Evolutionary conservation across 768 basidiomycete genomes (phyloP).

Genomic region (Russula virescens): DNA sequence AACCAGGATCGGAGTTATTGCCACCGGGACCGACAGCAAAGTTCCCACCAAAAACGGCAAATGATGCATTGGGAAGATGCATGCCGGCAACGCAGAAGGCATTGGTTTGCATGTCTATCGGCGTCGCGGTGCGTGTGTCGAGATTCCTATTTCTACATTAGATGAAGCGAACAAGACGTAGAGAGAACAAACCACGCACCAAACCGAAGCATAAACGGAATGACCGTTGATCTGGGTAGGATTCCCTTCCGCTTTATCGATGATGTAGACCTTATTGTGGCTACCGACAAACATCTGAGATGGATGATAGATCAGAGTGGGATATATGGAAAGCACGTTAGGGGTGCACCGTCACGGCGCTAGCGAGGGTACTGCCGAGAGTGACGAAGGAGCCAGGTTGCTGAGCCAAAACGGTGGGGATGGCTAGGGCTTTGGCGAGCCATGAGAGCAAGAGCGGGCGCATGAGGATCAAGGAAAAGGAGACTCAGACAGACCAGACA

Average conservation of each 20-base stretch:
- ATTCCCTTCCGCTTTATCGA: slow-evolving; percentile 8
- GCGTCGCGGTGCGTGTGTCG: background rate
- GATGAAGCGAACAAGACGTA: background rate
- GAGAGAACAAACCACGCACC: background rate
- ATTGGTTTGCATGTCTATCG: background rate
- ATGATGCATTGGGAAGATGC: slow-evolving; percentile 6
- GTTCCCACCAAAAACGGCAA: slow-evolving; percentile 6
- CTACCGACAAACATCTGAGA: slow-evolving; percentile 12
- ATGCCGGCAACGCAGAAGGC: slow-evolving; percentile 12
- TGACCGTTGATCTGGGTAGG: background rate
- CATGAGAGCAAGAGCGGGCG: background rate
- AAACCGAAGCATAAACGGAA: background rate
- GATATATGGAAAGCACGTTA: too few species aligned
- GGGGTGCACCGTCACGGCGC: slow-evolving; percentile 7
- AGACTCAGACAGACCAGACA: background rate
- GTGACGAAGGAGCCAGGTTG: background rate
- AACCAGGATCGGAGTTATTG: background rate
- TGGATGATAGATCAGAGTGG: background rate
- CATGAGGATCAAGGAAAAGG: too few species aligned
- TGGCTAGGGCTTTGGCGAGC: background rate
- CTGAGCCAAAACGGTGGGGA: background rate
- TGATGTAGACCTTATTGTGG: slow-evolving; percentile 9
- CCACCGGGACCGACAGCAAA: background rate
- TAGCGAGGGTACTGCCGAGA: background rate
- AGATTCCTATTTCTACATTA: background rate